These are phyloP conservation scores for Penicillium sp. DNA, from an alignment of 2,329 filamentous ascomycete species.

Conservation along the genomic window DNA sequence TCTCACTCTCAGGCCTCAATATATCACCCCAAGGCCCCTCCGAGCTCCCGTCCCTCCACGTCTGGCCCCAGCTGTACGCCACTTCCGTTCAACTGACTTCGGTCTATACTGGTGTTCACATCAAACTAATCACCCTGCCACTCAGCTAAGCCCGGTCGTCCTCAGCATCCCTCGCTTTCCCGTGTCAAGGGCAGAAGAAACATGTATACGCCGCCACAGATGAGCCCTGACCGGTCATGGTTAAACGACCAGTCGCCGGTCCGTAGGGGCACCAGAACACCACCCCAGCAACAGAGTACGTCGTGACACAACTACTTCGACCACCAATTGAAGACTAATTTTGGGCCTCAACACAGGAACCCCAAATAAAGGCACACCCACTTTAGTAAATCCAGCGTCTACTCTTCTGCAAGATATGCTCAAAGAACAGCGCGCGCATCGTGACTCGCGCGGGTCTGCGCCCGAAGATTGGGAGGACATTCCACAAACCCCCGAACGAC, in stretches of 20 bases:
- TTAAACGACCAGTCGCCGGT: constrained; percentile 30
- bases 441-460: constrained; percentile 28
- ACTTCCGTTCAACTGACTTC: neutral
- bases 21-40: constrained; percentile 24
- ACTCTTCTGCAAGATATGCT: constrained; percentile 40
- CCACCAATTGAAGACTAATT: constrained; percentile 2
- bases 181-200: constrained; percentile 31
- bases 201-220: constrained; percentile 33
- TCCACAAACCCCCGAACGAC: constrained; percentile 27
- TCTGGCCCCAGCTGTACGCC: constrained; percentile 23
- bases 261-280: constrained; percentile 19
- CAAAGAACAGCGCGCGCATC: constrained; percentile 42
- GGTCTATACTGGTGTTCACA: neutral
- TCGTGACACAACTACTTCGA: neutral
- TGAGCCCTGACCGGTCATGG: constrained; percentile 30
- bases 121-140: neutral
- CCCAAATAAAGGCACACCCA: constrained; percentile 28
- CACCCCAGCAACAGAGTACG: constrained; percentile 27
- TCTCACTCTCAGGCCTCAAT: constrained; percentile 20
- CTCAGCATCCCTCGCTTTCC: constrained; percentile 29
- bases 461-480: constrained; percentile 25
- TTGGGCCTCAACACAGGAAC: constrained; percentile 23
- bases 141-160: constrained; percentile 24
- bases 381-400: constrained; percentile 41
- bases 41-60: constrained; percentile 18